phyloP scores from a whole-genome alignment of 257 asterid genomes.

The Fraxinus excelsior region DNA sequence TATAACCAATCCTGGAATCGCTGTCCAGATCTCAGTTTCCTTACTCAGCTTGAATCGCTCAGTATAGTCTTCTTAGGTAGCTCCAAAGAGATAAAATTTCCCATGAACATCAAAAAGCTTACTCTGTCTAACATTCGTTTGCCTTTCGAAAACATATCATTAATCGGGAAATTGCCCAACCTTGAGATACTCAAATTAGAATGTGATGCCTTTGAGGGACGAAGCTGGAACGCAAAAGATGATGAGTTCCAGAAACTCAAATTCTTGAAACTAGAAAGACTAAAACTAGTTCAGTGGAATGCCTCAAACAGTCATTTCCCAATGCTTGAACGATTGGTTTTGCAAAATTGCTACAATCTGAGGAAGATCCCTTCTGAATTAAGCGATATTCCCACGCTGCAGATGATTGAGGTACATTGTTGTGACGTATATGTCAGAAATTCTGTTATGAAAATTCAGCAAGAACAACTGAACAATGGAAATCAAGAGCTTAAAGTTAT shows the following conservation, averaged over 20 bases:
- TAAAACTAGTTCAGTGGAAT: neutral
- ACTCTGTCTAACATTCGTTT: neutral
- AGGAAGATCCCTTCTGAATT: neutral
- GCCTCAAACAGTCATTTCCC: neutral
- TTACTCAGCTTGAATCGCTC: neutral
- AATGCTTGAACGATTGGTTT: neutral
- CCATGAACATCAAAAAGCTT: neutral
- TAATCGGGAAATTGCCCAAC: neutral
- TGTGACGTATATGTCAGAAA: neutral
- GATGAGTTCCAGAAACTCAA: neutral
- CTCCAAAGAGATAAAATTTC: neutral
- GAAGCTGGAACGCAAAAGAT: neutral
- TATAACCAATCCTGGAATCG: neutral
- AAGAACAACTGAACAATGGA: neutral
- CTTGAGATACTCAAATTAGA: neutral
- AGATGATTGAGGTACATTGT: neutral
- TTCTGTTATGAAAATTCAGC: neutral
- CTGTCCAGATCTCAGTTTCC: neutral
- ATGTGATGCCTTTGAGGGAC: neutral
- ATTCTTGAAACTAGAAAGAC: neutral
- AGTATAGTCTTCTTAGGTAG: neutral
- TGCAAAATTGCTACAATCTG: neutral
- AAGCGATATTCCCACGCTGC: neutral
- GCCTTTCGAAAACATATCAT: neutral
- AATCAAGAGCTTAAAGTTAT: neutral